Evolutionary conservation across 2,329 filamentous ascomycete genomes (phyloP).

Genomic region (Rugonectria rugulosa): DNA sequence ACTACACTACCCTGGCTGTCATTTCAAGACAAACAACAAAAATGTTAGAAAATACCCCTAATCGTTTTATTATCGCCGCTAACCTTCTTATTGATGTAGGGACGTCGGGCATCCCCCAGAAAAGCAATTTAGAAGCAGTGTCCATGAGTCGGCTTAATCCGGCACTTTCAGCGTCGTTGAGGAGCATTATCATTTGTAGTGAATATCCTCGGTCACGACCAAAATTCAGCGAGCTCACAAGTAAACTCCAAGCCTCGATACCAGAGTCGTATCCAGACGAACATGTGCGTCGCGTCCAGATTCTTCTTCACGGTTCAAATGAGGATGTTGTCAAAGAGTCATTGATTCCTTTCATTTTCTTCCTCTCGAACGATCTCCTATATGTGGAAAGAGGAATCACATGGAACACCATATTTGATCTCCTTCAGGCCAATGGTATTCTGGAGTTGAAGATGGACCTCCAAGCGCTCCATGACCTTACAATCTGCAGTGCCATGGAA

Average conservation of each 20-base stretch:
- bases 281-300: background rate
- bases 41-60: background rate
- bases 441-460: background rate
- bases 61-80: background rate
- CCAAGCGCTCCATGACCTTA: background rate
- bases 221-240: background rate
- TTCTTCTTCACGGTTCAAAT: background rate
- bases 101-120: background rate
- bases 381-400: background rate
- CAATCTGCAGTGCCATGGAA: background rate
- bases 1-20: constrained; percentile 11
- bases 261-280: constrained; percentile 6
- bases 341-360: background rate
- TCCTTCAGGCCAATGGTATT: background rate
- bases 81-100: background rate
- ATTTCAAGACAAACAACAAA: background rate
- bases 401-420: background rate
- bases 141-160: background rate
- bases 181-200: background rate
- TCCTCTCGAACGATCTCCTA: constrained; percentile 1
- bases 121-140: background rate
- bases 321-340: background rate
- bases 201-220: background rate
- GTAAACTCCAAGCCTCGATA: constrained; percentile 1
- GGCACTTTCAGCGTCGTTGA: background rate